Percentiles rank a stretch among this genome's conserved stretches.
phyloP scores from a whole-genome alignment of 2,329 filamentous ascomycete genomes.

The Pyricularia sp. region DNA sequence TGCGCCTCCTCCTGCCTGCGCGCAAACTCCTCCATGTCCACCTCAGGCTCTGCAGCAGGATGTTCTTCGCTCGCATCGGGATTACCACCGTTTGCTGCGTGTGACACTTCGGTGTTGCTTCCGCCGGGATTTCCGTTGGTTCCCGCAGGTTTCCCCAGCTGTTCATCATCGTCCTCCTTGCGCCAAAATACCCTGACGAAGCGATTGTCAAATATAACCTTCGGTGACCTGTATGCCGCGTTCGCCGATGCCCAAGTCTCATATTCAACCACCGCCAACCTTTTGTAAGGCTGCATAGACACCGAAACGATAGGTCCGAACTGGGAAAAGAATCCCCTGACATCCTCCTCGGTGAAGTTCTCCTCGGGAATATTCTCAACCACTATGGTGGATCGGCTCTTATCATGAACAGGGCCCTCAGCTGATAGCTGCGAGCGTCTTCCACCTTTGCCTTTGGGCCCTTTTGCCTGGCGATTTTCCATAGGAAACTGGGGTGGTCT shows the following conservation, averaged over 20 bases:
- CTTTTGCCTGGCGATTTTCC: background rate
- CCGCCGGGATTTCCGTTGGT: conserved; percentile 12
- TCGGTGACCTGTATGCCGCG: conserved; percentile 61
- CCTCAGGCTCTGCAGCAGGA: conserved; percentile 31
- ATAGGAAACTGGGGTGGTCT: background rate
- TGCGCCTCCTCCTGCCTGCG: conserved; percentile 61
- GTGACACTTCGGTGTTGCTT: background rate
- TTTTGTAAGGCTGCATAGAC: conserved; percentile 51
- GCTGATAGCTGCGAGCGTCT: conserved; percentile 43
- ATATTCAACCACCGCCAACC: conserved; percentile 57
- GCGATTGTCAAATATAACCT: conserved; percentile 71
- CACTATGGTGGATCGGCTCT: conserved; percentile 53
- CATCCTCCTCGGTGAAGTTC: conserved; percentile 48
- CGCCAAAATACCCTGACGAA: conserved; percentile 80
- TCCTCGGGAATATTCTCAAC: conserved; percentile 68
- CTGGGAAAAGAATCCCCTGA: conserved; percentile 56
- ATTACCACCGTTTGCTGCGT: conserved; percentile 6
- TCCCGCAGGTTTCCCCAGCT: conserved; percentile 13
- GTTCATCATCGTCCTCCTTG: conserved; percentile 32
- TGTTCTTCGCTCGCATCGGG: background rate
- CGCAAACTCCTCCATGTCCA: conserved; percentile 58
- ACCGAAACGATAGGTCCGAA: conserved; percentile 56
- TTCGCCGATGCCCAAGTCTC: conserved; percentile 52
- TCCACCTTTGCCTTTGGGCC: background rate
- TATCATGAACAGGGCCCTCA: conserved; percentile 49